A percentile compares a stretch with the other conserved stretches of the same genome.
These are phyloP conservation scores for Podaxis rugospora DNA, from an alignment of 768 basidiomycete genomes.

Conservation along the genomic window DNA sequence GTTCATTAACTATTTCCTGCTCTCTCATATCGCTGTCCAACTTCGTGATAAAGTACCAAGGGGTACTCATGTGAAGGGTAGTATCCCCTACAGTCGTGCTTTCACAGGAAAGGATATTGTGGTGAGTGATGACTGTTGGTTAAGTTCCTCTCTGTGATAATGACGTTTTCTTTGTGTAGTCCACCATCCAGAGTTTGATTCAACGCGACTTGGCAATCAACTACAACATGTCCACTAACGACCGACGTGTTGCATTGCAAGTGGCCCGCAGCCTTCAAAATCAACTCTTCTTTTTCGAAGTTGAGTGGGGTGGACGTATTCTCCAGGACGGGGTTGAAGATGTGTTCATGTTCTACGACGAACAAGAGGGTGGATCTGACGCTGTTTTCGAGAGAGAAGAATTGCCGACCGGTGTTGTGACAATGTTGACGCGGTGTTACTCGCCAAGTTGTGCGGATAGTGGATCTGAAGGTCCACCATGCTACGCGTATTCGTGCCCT, in stretches of 20 bases:
- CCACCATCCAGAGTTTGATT: conserved; percentile 83
- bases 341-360: conserved; percentile 90
- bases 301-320: conserved; percentile 85
- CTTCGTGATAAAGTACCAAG: conserved; percentile 86
- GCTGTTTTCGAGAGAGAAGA: conserved; percentile 57
- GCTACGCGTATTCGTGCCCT: conserved; percentile 83
- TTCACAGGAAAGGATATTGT: conserved; percentile 96
- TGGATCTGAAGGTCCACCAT: conserved; percentile 56
- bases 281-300: conserved; percentile 95
- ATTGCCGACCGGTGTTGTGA: conserved; percentile 86
- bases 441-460: conserved; percentile 65
- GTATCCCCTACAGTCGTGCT: conserved; percentile 83
- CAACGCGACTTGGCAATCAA: conserved; percentile 77
- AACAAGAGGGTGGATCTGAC: conserved; percentile 63
- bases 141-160: conserved; percentile 11
- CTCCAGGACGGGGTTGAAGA: conserved; percentile 88
- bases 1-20: conserved; percentile 85
- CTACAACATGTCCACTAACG: conserved; percentile 69
- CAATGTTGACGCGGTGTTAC: conserved; percentile 88
- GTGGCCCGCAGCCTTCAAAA: conserved; percentile 88
- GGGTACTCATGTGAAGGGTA: conserved; percentile 89
- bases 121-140: conserved; percentile 39
- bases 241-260: conserved; percentile 79
- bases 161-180: conserved; percentile 37
- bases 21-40: conserved; percentile 86